Conservation (phyloP, 78 protist species). For the Creolimax fragrantissima region DNA sequence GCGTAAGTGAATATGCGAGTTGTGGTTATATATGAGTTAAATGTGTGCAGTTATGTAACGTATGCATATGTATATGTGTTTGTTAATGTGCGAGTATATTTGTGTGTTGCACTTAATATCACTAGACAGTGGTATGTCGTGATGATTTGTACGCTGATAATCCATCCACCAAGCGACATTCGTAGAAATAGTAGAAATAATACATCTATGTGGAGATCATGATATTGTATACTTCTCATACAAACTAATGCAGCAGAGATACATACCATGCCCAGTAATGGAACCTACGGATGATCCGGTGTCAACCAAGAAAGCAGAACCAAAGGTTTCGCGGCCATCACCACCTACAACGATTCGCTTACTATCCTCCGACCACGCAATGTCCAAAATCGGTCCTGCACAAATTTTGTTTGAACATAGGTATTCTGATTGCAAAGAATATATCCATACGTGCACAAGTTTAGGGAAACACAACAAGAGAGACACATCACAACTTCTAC, state of each 20-base stretch:
- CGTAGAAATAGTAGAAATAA: no score
- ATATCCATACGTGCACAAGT: no score
- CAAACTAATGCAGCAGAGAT: no score
- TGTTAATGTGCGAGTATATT: background rate
- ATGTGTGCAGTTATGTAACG: background rate
- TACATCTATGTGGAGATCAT: no score
- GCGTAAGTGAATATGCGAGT: background rate
- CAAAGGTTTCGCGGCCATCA: slow-evolving; percentile 70
- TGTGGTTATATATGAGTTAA: background rate
- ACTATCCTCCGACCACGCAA: slow-evolving; percentile 83
- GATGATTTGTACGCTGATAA: no score
- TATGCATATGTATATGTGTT: background rate
- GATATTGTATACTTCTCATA: no score
- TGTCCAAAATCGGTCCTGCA: slow-evolving; percentile 48
- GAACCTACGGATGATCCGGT: slow-evolving; percentile 80
- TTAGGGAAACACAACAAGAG: background rate
- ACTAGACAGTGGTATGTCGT: no score
- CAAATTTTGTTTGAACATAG: no score
- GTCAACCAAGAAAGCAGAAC: slow-evolving; percentile 8
- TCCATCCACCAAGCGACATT: no score
- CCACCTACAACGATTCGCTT: slow-evolving; percentile 85
- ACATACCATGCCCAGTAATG: slow-evolving; percentile 66
- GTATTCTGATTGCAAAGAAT: no score
- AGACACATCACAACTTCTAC: background rate
- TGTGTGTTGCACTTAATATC: no score